These are phyloP conservation scores for Monosporascus cannonballus DNA, from an alignment of 2,329 filamentous ascomycete genomes.

Conservation along the genomic window DNA sequence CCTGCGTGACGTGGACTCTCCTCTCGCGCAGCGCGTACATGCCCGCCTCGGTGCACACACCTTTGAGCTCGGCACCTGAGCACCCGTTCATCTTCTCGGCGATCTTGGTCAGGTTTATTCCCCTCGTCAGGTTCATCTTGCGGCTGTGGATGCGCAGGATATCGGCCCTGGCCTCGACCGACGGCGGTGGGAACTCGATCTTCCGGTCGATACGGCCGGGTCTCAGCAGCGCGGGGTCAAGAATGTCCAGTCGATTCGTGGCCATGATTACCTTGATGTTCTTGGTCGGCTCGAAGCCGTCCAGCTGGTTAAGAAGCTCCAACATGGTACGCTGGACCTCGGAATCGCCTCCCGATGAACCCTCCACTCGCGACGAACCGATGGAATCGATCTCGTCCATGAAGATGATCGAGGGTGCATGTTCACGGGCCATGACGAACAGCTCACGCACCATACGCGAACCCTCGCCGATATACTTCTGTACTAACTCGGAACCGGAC, in stretches of 20 bases:
- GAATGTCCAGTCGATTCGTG: constrained; percentile 94
- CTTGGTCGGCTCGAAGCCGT: constrained; percentile 98
- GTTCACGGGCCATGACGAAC: constrained; percentile 98
- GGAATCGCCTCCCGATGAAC: constrained; percentile 89
- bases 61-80: constrained; percentile 95
- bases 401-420: constrained; percentile 98
- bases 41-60: constrained; percentile 95
- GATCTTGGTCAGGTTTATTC: constrained; percentile 97
- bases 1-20: constrained; percentile 95
- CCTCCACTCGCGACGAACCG: constrained; percentile 93
- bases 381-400: constrained; percentile 99
- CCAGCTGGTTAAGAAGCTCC: constrained; percentile 94
- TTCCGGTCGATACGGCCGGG: constrained; percentile 98
- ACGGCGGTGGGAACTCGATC: constrained; percentile 97
- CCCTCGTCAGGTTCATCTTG: constrained; percentile 97
- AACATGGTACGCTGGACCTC: constrained; percentile 99
- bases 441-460: constrained; percentile 97
- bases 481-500: constrained; percentile 90
- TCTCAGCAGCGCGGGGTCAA: constrained; percentile 88
- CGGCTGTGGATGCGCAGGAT: constrained; percentile 96
- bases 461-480: constrained; percentile 99
- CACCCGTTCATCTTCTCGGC: constrained; percentile 99
- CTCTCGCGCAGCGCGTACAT: constrained; percentile 97
- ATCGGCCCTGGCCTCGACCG: constrained; percentile 91
- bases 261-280: constrained; percentile 99